These are phyloP conservation scores for Zygotorulaspora florentina DNA, from an alignment of 805 yeast species.

Conservation along the genomic window DNA sequence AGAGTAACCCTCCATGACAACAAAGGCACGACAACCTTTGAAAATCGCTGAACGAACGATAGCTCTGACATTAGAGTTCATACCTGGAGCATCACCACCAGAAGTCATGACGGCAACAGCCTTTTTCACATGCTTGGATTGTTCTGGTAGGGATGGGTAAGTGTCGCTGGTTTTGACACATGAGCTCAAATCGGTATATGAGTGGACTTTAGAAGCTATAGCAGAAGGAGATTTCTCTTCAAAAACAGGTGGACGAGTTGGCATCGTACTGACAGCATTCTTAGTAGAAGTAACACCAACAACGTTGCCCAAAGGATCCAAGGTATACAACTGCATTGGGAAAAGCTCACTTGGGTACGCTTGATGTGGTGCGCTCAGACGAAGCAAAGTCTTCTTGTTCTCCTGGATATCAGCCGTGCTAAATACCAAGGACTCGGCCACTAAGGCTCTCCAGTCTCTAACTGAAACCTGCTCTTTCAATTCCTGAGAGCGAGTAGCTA, in stretches of 20 bases:
- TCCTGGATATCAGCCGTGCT: constrained; percentile 26
- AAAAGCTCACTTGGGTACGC: constrained; percentile 63
- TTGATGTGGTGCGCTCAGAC: constrained; percentile 41
- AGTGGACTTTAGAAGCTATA: constrained; percentile 11
- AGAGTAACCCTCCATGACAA: constrained; percentile 64
- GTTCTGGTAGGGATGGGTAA: constrained; percentile 7
- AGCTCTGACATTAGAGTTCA: constrained; percentile 69
- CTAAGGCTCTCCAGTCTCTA: constrained; percentile 48
- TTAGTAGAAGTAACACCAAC: constrained; percentile 66
- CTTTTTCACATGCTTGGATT: constrained; percentile 26
- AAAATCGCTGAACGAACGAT: constrained; percentile 62
- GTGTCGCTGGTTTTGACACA: constrained; percentile 6
- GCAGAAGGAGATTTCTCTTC: constrained; percentile 13
- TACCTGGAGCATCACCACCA: constrained; percentile 75
- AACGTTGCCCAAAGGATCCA: constrained; percentile 78
- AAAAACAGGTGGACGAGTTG: constrained; percentile 13
- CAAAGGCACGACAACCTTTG: constrained; percentile 58
- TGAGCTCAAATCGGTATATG: constrained; percentile 11
- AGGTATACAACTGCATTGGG: constrained; percentile 66
- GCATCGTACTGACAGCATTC: constrained; percentile 49
- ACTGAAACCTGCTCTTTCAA: constrained; percentile 11
- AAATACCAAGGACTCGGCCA: constrained; percentile 35
- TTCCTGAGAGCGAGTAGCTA: constrained; percentile 7
- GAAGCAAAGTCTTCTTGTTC: constrained; percentile 24
- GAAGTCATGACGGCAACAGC: constrained; percentile 71